Conservation (phyloP, 176 grass and related monocot genomes). For the Oryza longistaminata region DNA sequence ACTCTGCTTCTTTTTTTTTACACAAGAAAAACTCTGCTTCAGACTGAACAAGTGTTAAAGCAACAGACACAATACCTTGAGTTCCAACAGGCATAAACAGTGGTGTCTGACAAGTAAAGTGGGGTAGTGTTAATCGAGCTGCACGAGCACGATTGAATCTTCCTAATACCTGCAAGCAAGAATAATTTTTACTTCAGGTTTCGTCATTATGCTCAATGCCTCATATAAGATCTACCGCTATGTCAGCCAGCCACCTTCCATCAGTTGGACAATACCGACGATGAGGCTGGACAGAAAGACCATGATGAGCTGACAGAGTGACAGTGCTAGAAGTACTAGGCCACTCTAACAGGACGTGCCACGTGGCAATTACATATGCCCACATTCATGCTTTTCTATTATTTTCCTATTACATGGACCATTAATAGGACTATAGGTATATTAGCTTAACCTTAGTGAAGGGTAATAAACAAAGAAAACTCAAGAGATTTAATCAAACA, state of each 20-base stretch:
- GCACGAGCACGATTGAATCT: slow-evolving; percentile 94
- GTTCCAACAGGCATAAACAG: slow-evolving; percentile 99
- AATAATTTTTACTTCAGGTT: slow-evolving; percentile 11
- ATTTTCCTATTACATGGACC: not conserved
- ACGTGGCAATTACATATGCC: slow-evolving; percentile 36
- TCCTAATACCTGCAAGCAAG: slow-evolving; percentile 72
- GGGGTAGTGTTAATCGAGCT: slow-evolving; percentile 77
- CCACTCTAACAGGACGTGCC: slow-evolving; percentile 26
- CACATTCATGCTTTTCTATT: not conserved
- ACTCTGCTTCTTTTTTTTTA: not conserved
- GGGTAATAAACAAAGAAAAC: slow-evolving; percentile 10
- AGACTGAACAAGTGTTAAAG: not conserved
- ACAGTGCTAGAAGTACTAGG: not conserved
- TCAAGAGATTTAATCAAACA: not conserved
- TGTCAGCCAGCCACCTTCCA: not conserved
- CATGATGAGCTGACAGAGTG: too few species aligned
- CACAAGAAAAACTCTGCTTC: not conserved
- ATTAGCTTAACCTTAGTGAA: not conserved
- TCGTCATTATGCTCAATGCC: not conserved
- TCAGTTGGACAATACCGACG: not conserved
- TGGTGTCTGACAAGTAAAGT: slow-evolving; percentile 91
- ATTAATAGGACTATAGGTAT: not conserved
- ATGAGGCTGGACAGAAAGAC: too few species aligned
- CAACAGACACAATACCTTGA: slow-evolving; percentile 64
- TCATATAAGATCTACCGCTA: not conserved